These are phyloP conservation scores for Colletotrichum tropicale DNA, from an alignment of 2,329 filamentous ascomycete species.

Conservation along the genomic window DNA sequence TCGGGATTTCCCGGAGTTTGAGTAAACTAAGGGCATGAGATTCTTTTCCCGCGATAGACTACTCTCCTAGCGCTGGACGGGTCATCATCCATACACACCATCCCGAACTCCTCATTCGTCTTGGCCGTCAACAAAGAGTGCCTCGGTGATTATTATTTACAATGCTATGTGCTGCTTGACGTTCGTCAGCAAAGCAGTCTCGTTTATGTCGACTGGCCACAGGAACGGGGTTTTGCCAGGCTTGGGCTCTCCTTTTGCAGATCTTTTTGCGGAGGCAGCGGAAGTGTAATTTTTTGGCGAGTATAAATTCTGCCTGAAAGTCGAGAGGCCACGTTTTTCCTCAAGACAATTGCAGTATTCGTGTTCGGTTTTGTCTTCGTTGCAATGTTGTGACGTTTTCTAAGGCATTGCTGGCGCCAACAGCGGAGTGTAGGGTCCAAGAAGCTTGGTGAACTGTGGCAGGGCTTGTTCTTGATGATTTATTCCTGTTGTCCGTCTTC, in stretches of 20 bases:
- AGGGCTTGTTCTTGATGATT: too few relatives aligned
- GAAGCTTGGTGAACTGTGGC: neutral
- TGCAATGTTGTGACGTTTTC: neutral
- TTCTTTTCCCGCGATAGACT: neutral
- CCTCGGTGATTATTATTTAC: neutral
- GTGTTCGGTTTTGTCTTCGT: neutral
- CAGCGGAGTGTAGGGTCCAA: neutral
- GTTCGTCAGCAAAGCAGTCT: neutral
- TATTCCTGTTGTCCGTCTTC: too few relatives aligned
- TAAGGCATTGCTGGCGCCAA: rapidly evolving
- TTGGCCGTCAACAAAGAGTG: neutral
- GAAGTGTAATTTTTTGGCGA: rapidly evolving
- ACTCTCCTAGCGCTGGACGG: neutral
- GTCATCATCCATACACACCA: neutral
- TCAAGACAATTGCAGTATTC: too few relatives aligned
- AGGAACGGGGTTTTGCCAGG: neutral
- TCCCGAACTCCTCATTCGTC: neutral
- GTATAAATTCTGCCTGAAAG: neutral
- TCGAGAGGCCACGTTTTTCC: too few relatives aligned
- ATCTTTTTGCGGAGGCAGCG: neutral
- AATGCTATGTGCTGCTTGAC: neutral
- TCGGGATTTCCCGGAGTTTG: neutral
- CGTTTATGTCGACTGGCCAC: rapidly evolving
- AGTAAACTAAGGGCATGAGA: rapidly evolving
- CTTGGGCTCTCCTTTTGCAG: neutral